These are phyloP conservation scores for Cubamyces sp. DNA, from an alignment of 768 basidiomycete species.

Conservation along the genomic window DNA sequence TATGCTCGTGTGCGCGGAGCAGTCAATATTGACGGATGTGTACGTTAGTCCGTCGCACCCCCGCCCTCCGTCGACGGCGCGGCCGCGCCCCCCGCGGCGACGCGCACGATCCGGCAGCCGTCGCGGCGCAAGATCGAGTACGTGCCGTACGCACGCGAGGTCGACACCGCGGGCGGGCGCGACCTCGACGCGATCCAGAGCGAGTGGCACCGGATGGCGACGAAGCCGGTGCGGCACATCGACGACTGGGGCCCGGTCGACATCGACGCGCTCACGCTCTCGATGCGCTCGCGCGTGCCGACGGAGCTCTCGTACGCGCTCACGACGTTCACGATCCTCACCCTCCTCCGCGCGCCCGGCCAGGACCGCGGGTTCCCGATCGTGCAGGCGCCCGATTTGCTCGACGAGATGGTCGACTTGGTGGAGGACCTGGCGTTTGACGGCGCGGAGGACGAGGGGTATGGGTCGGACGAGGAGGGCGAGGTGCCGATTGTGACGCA, in stretches of 20 bases:
- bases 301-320: conserved; percentile 89
- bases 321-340: conserved; percentile 82
- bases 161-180: conserved; percentile 80
- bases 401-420: conserved; percentile 87
- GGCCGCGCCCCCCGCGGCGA: conserved; percentile 8
- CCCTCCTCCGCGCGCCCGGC: conserved; percentile 62
- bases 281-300: conserved; percentile 81
- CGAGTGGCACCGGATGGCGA: conserved; percentile 56
- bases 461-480: conserved; percentile 13
- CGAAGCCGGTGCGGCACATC: conserved; percentile 67
- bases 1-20: not conserved
- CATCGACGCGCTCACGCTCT: conserved; percentile 92
- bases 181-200: conserved; percentile 69
- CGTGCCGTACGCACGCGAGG: conserved; percentile 74
- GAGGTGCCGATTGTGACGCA: conserved; percentile 56
- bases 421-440: conserved; percentile 82
- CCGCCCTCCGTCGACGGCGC: conserved; percentile 13
- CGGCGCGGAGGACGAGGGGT: conserved; percentile 45
- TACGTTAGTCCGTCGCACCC: conserved; percentile 29
- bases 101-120: conserved; percentile 32
- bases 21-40: not conserved
- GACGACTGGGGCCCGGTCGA: conserved; percentile 90
- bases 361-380: conserved; percentile 69
- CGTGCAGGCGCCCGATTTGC: conserved; percentile 72
- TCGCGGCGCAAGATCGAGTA: conserved; percentile 85